phyloP scores from a whole-genome alignment of 129 eudicot genomes.

The Kitagawia praeruptora region DNA sequence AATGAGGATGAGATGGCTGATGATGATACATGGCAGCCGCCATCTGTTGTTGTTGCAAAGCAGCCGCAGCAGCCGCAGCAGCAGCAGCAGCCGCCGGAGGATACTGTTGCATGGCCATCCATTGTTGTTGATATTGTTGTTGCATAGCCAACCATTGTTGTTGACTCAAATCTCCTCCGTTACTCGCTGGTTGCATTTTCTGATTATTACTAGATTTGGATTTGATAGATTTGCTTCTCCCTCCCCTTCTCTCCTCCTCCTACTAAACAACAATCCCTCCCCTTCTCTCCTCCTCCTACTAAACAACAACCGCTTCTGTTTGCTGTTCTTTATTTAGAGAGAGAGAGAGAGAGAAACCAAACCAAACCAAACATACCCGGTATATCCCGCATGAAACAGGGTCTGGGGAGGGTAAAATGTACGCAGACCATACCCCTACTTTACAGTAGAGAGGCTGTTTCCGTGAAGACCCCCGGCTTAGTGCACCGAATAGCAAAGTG shows the following conservation, averaged over 20 bases:
- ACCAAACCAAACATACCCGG: no score
- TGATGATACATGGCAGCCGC: neutral
- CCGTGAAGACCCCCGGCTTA: no score
- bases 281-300: no score
- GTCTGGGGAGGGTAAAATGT: no score
- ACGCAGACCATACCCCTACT: no score
- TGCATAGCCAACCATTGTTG: constrained; percentile 13
- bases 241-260: neutral
- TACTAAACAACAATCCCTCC: no score
- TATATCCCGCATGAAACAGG: no score
- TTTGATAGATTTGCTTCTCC: neutral
- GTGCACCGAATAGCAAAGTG: no score
- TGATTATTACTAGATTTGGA: neutral
- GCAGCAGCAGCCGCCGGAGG: constrained; percentile 7
- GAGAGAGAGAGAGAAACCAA: neutral
- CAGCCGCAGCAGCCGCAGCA: no score
- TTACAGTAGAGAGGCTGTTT: no score
- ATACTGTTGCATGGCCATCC: constrained; percentile 13
- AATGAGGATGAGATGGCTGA: neutral
- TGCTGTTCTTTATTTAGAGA: neutral
- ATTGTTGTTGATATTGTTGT: constrained; percentile 10
- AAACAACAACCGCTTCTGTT: neutral
- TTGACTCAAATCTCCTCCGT: neutral
- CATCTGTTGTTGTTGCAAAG: neutral
- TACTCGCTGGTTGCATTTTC: neutral